Percentiles rank a stretch among this genome's conserved stretches.
These are phyloP conservation scores for Teratosphaeria gauchensis DNA, from an alignment of 2,329 filamentous ascomycete species.

Conservation along the genomic window DNA sequence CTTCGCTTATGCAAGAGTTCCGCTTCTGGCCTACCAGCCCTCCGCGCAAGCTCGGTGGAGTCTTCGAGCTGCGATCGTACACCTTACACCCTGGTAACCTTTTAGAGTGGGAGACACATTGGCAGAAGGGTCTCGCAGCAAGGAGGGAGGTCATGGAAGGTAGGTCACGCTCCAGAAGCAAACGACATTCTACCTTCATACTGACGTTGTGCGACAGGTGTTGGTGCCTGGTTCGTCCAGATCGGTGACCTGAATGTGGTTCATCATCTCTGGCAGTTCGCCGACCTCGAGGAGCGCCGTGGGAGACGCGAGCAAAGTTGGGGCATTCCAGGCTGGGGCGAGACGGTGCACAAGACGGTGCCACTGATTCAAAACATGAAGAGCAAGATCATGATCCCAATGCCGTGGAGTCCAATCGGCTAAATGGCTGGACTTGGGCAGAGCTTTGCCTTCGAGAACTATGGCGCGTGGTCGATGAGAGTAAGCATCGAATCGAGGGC, in stretches of 20 bases:
- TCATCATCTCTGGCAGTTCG: slow-evolving; percentile 97
- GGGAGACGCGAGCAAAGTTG: slow-evolving; percentile 87
- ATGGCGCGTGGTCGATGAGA: neutral
- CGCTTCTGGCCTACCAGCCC: slow-evolving; percentile 97
- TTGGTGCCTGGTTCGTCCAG: slow-evolving; percentile 94
- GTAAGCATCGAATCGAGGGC: neutral
- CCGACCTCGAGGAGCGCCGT: slow-evolving; percentile 89
- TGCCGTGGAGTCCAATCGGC: slow-evolving; percentile 92
- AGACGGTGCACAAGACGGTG: slow-evolving; percentile 72
- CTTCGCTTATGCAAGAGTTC: slow-evolving; percentile 97
- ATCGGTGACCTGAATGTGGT: slow-evolving; percentile 96
- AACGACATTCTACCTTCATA: neutral
- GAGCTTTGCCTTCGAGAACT: neutral
- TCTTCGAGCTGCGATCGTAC: slow-evolving; percentile 95
- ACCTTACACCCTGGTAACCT: slow-evolving; percentile 92
- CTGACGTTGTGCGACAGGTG: slow-evolving; percentile 46
- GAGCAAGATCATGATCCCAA: slow-evolving; percentile 82
- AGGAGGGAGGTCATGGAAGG: slow-evolving; percentile 97
- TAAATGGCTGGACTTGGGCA: slow-evolving; percentile 27
- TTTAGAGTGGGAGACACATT: slow-evolving; percentile 97
- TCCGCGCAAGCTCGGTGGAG: slow-evolving; percentile 76
- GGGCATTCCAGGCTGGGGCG: slow-evolving; percentile 77
- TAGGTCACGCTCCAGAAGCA: neutral
- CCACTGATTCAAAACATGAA: slow-evolving; percentile 95
- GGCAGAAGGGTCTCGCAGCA: slow-evolving; percentile 83